These are phyloP conservation scores for Arachnomyces sp. DNA, from an alignment of 2,329 filamentous ascomycete genomes.

Conservation along the genomic window DNA sequence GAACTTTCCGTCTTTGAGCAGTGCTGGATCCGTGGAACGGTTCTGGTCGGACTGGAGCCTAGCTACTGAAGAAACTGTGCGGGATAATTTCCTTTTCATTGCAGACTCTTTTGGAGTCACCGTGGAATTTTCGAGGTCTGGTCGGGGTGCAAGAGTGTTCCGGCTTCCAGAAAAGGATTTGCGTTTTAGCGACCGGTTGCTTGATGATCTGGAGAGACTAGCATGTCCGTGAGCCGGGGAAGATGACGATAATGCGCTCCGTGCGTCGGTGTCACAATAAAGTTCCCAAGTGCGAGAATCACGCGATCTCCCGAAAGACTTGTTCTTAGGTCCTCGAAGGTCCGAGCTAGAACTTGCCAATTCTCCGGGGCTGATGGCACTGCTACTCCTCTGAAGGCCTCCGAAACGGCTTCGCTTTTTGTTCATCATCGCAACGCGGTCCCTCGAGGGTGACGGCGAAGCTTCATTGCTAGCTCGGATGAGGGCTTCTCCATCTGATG, in stretches of 20 bases:
- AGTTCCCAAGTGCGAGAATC: slow-evolving; percentile 89
- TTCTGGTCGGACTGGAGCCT: slow-evolving; percentile 47
- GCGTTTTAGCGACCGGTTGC: slow-evolving; percentile 45
- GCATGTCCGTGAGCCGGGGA: slow-evolving; percentile 59
- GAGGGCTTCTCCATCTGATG: slow-evolving; percentile 84
- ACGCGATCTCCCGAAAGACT: slow-evolving; percentile 66
- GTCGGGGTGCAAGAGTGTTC: slow-evolving; percentile 26
- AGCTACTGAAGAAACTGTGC: slow-evolving; percentile 55
- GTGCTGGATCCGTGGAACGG: slow-evolving; percentile 20
- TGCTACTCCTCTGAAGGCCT: slow-evolving; percentile 63
- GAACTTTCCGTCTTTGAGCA: slow-evolving; percentile 15
- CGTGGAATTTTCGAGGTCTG: slow-evolving; percentile 42
- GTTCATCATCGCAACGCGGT: slow-evolving; percentile 42
- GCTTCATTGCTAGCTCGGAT: slow-evolving; percentile 62
- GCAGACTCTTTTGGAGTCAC: slow-evolving; percentile 39
- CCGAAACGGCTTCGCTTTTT: slow-evolving; percentile 43
- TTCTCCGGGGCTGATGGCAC: slow-evolving; percentile 54
- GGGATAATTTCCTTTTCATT: slow-evolving; percentile 54
- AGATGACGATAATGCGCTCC: slow-evolving; percentile 71
- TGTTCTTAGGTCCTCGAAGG: slow-evolving; percentile 21
- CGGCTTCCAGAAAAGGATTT: slow-evolving; percentile 55
- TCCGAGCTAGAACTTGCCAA: slow-evolving; percentile 43
- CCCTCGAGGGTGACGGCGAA: slow-evolving; percentile 60
- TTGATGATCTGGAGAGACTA: slow-evolving; percentile 57
- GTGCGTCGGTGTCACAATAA: slow-evolving; percentile 72